These are phyloP conservation scores for Rhinocladiella similis DNA, from an alignment of 2,329 filamentous ascomycete genomes.

Conservation along the genomic window DNA sequence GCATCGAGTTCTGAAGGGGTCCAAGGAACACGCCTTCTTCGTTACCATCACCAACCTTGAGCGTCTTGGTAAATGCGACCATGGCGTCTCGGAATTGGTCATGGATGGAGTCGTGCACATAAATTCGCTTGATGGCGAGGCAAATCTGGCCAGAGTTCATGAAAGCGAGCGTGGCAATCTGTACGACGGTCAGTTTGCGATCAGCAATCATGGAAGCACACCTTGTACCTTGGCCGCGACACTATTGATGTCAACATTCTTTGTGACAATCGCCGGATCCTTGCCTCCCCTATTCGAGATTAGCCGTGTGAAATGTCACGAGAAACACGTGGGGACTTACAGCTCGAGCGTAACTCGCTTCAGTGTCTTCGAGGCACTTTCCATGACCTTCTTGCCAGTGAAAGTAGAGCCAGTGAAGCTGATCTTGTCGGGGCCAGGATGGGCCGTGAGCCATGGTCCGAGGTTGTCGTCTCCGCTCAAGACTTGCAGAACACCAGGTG, in stretches of 20 bases:
- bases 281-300: constrained; percentile 52
- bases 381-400: constrained; percentile 63
- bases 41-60: constrained; percentile 35
- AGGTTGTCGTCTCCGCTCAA: constrained; percentile 62
- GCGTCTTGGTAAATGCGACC: constrained; percentile 41
- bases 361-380: constrained; percentile 55
- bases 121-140: constrained; percentile 56
- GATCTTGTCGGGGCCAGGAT: constrained; percentile 63
- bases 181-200: background rate
- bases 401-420: constrained; percentile 63
- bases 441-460: constrained; percentile 59
- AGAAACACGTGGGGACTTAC: constrained; percentile 13
- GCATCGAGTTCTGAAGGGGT: constrained; percentile 66
- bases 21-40: constrained; percentile 55
- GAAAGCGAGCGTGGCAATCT: constrained; percentile 52
- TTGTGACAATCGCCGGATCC: constrained; percentile 60
- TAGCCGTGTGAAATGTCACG: background rate
- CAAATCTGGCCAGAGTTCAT: constrained; percentile 62
- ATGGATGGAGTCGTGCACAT: constrained; percentile 59
- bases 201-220: background rate
- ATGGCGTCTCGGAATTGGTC: constrained; percentile 49
- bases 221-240: constrained; percentile 43
- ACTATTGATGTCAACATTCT: constrained; percentile 58
- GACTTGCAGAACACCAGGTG: constrained; percentile 62
- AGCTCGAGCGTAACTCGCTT: constrained; percentile 64